Conservation (phyloP, 2,329 filamentous ascomycete genomes). For the Thelonectria olida region DNA sequence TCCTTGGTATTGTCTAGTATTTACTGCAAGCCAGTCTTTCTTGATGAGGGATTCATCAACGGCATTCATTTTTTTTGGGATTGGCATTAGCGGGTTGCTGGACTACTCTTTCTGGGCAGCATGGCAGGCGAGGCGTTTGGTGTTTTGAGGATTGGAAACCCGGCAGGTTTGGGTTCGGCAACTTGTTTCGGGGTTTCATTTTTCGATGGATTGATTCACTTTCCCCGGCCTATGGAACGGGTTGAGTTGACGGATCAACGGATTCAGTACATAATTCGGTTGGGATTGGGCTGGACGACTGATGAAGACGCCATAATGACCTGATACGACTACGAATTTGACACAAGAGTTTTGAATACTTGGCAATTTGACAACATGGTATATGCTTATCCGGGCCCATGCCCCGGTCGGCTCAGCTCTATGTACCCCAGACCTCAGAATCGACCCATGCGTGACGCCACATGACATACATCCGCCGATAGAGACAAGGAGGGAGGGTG, state of each 20-base stretch:
- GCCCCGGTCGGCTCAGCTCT: conserved; percentile 28
- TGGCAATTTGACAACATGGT: conserved; percentile 24
- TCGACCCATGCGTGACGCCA: conserved; percentile 42
- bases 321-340: conserved; percentile 36
- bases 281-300: conserved; percentile 29
- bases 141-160: conserved; percentile 17
- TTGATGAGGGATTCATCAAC: neutral
- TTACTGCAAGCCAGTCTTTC: neutral
- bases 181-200: conserved; percentile 18
- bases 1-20: conserved; percentile 16
- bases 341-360: conserved; percentile 22
- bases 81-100: conserved; percentile 15
- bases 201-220: conserved; percentile 2
- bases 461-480: conserved; percentile 19
- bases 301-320: conserved; percentile 33
- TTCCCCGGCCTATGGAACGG: conserved; percentile 26
- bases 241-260: conserved; percentile 25
- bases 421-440: conserved; percentile 34
- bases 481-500: conserved; percentile 7
- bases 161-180: conserved; percentile 5
- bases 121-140: conserved; percentile 27
- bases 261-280: conserved; percentile 17
- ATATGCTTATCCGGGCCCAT: conserved; percentile 19
- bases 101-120: conserved; percentile 15
- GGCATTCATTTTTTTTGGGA: neutral